Evolutionary conservation across 768 basidiomycete genomes (phyloP).

Genomic region (Hygrophorus pudorinus): DNA sequence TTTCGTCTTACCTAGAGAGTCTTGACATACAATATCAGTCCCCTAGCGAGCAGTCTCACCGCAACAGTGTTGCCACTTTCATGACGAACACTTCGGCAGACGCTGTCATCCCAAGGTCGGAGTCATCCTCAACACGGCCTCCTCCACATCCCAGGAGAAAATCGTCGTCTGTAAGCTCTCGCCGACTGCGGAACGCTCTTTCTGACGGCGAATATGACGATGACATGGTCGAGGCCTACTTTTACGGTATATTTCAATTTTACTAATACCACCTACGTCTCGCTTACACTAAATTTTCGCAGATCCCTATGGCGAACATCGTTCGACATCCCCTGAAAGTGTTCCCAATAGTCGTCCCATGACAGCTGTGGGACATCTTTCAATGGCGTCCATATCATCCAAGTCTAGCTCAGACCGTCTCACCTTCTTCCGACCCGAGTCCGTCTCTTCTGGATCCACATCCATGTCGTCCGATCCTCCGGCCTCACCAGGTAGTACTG

Average conservation of each 20-base stretch:
- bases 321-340: constrained; percentile 1
- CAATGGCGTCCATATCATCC: not conserved
- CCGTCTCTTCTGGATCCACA: not conserved
- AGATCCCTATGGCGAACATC: constrained; percentile 23
- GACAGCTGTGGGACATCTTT: no score
- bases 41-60: constrained; percentile 29
- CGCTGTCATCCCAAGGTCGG: constrained; percentile 37
- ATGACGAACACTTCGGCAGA: constrained; percentile 50
- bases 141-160: not conserved
- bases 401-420: not conserved
- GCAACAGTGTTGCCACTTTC: constrained; percentile 46
- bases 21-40: constrained; percentile 26
- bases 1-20: constrained; percentile 29
- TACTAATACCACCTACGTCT: not conserved
- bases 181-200: constrained; percentile 26
- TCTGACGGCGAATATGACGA: constrained; percentile 33
- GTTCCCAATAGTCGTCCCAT: not conserved
- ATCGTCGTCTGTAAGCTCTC: constrained; percentile 12
- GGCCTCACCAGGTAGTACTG: constrained; percentile 4
- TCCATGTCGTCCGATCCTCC: not conserved
- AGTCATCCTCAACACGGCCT: constrained; percentile 1
- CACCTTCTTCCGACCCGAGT: constrained; percentile 19
- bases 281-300: not conserved
- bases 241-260: constrained; percentile 22
- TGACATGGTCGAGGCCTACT: constrained; percentile 22